Evolutionary conservation across 148 eudicot genomes (phyloP), one percentile per base, ranked within the genome.

Genomic region (Cornus kousa): DNA sequence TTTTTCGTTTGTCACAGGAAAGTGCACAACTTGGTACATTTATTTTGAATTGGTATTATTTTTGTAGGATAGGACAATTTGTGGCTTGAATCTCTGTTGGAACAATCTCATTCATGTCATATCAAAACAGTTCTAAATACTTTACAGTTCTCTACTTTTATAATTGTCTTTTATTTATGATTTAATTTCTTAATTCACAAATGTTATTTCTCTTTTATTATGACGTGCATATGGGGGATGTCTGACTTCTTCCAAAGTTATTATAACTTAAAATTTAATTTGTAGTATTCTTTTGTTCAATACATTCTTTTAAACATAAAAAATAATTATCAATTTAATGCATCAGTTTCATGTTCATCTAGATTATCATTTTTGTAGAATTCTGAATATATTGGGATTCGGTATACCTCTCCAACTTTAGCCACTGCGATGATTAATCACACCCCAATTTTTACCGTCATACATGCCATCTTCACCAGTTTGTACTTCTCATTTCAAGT

Each of bases 331-430:
- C 80, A 85, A 80, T 84, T n/a, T 75, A 46, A 87, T 85, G 87
- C 79, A 88, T 87, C 89, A 81, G 65, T 86, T 85, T 79, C 85
- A 72, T 83, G 74, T 74, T 87, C 90, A 87, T 81, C 88, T 82
- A 83, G 88, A 79, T 81, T 81, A 72, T 86, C 86, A 70, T 80
- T 88, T n/a, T n/a, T n/a, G n/a, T n/a, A n/a, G n/a, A n/a, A n/a
- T n/a, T n/a, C n/a, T n/a, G n/a, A n/a, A n/a, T n/a, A n/a, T n/a
- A n/a, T n/a, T n/a, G n/a, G n/a, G n/a, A n/a, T n/a, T n/a, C n/a
- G n/a, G n/a, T n/a, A n/a, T n/a, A n/a, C n/a, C n/a, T n/a, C n/a
- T n/a, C n/a, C n/a, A n/a, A n/a, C n/a, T n/a, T n/a, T n/a, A n/a
- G n/a, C n/a, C n/a, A n/a, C n/a, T n/a, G n/a, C n/a, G n/a, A n/a